Base-by-base conservation (phyloP, 2,329 filamentous ascomycete species). In the Colletotrichum musicola region DNA sequence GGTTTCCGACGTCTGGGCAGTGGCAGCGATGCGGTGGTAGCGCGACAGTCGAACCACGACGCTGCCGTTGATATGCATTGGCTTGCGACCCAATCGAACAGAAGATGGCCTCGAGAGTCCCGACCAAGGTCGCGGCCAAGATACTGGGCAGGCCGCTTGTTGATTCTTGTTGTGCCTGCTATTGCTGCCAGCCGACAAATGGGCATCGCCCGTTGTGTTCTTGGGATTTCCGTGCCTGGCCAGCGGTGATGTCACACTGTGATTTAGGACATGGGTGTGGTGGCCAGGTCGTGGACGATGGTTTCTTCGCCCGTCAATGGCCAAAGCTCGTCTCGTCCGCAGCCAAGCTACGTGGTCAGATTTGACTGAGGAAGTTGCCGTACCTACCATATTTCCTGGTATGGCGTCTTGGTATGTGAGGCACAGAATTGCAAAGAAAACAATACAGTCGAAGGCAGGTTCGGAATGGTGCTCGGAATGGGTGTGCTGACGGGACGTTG, bases 121-220 rank as follows among this genome's bases (percentile, higher is more conserved):
- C 50, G 42, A 14, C 38, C 60, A 49, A 27, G 40, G 54, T 54
- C 25, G 38, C 60, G 40, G 60, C 64, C 60, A 68, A 54, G 64
- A 27, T 40, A 16, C 64, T 64, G 9, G 53, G 64, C 60, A 25
- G 18, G 14, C 46, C 27, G 60, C 38, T 44, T 46, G 51, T 47
- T 35, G 35, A 14, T 53, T 53, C 46, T 47, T 53, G 20, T 54
- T n/a, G 35, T 50, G 30, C 44, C 10, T 60, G 46, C 30, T 60
- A 25, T 18, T 13, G 30, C 18, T 49, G 30, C 12, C 20, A 47
- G 53, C 25, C 38, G 18, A 35, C 40, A 53, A 44, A 60, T 65
- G 46, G 16, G 20, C 25, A 27, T 20, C 30, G 14, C 35, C 47
- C 12, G 38, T 35, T 35, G 30, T 10, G 30, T 35, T 10, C 60